A percentile compares a stretch with the other conserved stretches of the same genome.
Evolutionary conservation across 345 rosid genomes (phyloP).

Genomic region (Lenwebbia sp.): DNA sequence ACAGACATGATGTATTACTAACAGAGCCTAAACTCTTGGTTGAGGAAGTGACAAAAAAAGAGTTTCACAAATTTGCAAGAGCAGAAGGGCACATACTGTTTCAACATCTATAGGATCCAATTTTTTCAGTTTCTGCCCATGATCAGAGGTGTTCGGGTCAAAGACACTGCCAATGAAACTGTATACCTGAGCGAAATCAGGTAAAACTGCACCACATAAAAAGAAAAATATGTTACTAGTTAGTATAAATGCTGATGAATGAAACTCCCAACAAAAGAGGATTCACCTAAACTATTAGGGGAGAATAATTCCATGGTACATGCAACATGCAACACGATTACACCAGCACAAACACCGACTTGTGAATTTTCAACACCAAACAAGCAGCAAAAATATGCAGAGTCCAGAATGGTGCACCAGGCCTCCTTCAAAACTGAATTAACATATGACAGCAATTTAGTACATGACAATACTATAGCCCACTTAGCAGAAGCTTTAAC

Average conservation of each 20-base stretch:
- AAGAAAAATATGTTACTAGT: neutral
- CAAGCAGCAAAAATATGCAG: neutral
- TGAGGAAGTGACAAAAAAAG: neutral
- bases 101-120: constrained; percentile 93
- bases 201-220: constrained; percentile 49
- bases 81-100: constrained; percentile 38
- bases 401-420: neutral
- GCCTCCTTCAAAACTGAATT: neutral
- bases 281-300: neutral
- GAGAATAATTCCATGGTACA: neutral
- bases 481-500: neutral
- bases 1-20: neutral
- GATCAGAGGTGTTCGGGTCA: constrained; percentile 59
- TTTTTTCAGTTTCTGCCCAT: constrained; percentile 71
- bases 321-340: neutral
- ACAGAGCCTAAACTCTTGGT: neutral
- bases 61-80: neutral
- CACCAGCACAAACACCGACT: neutral
- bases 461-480: neutral
- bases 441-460: neutral
- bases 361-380: neutral
- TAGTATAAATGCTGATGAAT: neutral
- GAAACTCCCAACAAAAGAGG: neutral
- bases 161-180: constrained; percentile 78
- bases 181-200: constrained; percentile 84